phyloP scores from a whole-genome alignment of 192 early-diverging fungal species.

The Linnemannia elongata region DNA sequence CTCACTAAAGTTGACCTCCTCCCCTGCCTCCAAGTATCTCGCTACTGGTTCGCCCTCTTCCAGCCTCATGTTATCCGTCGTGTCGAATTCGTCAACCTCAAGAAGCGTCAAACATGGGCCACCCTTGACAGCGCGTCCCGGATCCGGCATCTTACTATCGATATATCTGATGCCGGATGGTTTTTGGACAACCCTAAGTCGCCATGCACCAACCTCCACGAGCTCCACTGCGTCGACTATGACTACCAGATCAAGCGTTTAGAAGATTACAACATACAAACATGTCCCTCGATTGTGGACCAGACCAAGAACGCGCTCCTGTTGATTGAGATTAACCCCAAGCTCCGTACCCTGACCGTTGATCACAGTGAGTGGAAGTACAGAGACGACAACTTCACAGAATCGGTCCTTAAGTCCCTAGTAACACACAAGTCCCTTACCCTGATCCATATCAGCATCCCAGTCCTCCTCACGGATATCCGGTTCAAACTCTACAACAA shows the following conservation, averaged over 20 bases:
- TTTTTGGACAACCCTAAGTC: background rate
- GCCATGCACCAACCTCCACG: background rate
- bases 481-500: background rate
- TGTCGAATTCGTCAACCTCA: slow-evolving; percentile 9
- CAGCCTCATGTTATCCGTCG: background rate
- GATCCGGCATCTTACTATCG: background rate
- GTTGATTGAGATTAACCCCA: background rate
- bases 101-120: background rate
- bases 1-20: background rate
- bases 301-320: slow-evolving; percentile 7
- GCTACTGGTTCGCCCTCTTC: background rate
- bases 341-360: background rate
- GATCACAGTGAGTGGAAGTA: background rate
- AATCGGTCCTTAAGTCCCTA: background rate
- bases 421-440: background rate
- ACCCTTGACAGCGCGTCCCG: background rate
- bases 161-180: background rate
- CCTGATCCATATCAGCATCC: background rate
- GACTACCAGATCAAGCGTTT: background rate
- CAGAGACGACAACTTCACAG: background rate
- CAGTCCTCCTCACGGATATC: too few relatives aligned
- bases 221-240: background rate
- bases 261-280: background rate
- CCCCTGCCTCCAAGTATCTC: background rate
- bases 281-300: background rate